phyloP scores from a whole-genome alignment of 371 early-diverging fungal genomes.

The Mortierella sp. region DNA sequence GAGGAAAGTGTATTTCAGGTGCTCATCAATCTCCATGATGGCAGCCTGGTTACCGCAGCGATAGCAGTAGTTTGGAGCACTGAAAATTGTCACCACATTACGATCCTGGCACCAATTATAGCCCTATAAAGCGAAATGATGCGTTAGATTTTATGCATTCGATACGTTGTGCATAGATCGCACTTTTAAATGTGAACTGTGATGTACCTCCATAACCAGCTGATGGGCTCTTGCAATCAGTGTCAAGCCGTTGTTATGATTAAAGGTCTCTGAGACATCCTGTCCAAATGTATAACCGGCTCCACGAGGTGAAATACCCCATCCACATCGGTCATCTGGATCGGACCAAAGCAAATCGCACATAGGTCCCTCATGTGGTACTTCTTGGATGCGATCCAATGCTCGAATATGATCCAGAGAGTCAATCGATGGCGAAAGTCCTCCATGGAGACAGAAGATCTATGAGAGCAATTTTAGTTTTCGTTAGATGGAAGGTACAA shows the following conservation, averaged over 20 bases:
- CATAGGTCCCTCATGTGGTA: constrained; percentile 99
- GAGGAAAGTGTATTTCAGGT: constrained; percentile 94
- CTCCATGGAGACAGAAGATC: constrained; percentile 99
- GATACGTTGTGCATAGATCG: not conserved
- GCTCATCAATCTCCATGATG: constrained; percentile 97
- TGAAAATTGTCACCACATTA: constrained; percentile 99
- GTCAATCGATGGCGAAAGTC: constrained; percentile 97
- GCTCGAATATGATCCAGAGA: constrained; percentile 98
- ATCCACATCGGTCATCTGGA: constrained; percentile 97
- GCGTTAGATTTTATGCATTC: too few relatives aligned
- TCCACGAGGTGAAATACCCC: constrained; percentile 99
- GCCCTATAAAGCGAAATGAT: constrained; percentile 66
- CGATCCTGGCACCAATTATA: constrained; percentile 99
- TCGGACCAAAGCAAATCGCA: constrained; percentile 96
- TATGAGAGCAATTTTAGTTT: not conserved
- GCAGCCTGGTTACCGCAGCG: constrained; percentile 98
- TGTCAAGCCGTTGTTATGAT: constrained; percentile 97
- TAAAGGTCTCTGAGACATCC: constrained; percentile 94
- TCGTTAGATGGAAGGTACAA: too few relatives aligned
- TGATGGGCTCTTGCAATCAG: constrained; percentile 99
- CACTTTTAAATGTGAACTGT: not conserved
- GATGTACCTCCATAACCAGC: constrained; percentile 92
- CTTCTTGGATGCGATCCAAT: constrained; percentile 98
- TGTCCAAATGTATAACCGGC: constrained; percentile 99
- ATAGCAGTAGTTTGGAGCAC: constrained; percentile 99